Conservation (phyloP, 257 asterid species). For the Gentiana straminea region DNA sequence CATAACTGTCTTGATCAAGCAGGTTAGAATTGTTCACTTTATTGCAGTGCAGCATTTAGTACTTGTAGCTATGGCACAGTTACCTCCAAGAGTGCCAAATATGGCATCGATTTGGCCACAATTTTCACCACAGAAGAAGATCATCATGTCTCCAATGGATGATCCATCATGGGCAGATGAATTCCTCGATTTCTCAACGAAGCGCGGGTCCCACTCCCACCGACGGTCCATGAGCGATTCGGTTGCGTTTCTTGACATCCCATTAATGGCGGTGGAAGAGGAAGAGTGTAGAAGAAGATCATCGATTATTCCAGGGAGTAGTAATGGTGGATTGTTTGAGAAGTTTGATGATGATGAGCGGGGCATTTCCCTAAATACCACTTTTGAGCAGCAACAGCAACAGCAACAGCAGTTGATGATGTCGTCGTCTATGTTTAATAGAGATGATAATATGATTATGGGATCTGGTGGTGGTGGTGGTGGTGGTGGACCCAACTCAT, state of each 20-base stretch:
- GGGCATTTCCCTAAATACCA: too few relatives aligned
- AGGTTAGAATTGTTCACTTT: too few relatives aligned
- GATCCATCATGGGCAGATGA: constrained; percentile 63
- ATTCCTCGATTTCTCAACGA: constrained; percentile 67
- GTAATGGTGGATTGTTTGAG: constrained; percentile 31
- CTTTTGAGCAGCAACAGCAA: too few relatives aligned
- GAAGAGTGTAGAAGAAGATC: constrained; percentile 50
- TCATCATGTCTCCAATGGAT: constrained; percentile 19
- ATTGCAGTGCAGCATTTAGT: too few relatives aligned
- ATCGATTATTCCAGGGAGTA: constrained; percentile 12
- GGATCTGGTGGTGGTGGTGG: not conserved
- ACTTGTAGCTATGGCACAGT: constrained; percentile 47
- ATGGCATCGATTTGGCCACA: constrained; percentile 51
- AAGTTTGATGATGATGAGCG: constrained; percentile 46
- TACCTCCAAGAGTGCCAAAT: constrained; percentile 78
- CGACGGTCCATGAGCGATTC: constrained; percentile 76
- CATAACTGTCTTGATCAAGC: too few relatives aligned
- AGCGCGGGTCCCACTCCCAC: constrained; percentile 48
- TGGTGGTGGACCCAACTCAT: constrained; percentile 26
- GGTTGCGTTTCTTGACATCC: constrained; percentile 60
- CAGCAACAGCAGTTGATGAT: constrained; percentile 38
- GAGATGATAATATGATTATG: constrained; percentile 26
- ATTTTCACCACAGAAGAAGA: constrained; percentile 29
- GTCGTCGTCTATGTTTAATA: constrained; percentile 45
- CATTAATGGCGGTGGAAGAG: constrained; percentile 18